These are phyloP conservation scores for Volvariella volvacea DNA, from an alignment of 1,284 basidiomycete genomes.

Conservation along the genomic window DNA sequence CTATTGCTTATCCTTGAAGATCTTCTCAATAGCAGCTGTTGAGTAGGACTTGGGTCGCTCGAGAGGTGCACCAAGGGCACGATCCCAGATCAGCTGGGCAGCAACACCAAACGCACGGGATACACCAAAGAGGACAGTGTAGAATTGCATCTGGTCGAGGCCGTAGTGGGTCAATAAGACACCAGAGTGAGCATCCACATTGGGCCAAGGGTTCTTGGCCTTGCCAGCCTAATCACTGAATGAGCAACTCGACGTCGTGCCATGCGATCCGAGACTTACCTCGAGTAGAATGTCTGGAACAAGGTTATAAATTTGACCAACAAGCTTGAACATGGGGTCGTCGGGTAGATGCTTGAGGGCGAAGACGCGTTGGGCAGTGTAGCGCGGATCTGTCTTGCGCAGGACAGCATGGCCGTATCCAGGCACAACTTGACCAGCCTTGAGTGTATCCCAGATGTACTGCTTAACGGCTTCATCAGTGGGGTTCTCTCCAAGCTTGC, in stretches of 20 bases:
- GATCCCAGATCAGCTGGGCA: constrained; percentile 91
- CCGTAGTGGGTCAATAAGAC: constrained; percentile 90
- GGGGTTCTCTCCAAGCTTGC: constrained; percentile 75
- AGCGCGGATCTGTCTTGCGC: constrained; percentile 96
- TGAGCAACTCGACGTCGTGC: not conserved
- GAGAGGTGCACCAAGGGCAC: constrained; percentile 87
- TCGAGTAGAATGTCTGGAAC: constrained; percentile 91
- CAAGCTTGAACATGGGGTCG: constrained; percentile 89
- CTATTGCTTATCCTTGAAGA: constrained; percentile 48
- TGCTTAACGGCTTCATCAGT: constrained; percentile 84
- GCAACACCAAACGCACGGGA: constrained; percentile 89
- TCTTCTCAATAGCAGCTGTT: constrained; percentile 66
- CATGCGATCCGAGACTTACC: constrained; percentile 28
- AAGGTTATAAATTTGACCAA: constrained; percentile 88
- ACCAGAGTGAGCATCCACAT: constrained; percentile 97
- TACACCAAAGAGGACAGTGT: constrained; percentile 96
- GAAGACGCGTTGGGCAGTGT: constrained; percentile 93
- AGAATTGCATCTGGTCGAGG: constrained; percentile 85
- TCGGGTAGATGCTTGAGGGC: constrained; percentile 85
- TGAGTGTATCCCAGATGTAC: constrained; percentile 91
- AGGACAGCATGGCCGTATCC: constrained; percentile 97
- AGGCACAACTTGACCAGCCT: constrained; percentile 87
- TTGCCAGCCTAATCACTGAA: constrained; percentile 62
- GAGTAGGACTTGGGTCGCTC: constrained; percentile 88
- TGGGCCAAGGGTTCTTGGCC: constrained; percentile 91